Percentiles rank a stretch among this genome's conserved stretches.
Conservation (phyloP, 495 filamentous ascomycete species). For the Talaromyces wortmannii region DNA sequence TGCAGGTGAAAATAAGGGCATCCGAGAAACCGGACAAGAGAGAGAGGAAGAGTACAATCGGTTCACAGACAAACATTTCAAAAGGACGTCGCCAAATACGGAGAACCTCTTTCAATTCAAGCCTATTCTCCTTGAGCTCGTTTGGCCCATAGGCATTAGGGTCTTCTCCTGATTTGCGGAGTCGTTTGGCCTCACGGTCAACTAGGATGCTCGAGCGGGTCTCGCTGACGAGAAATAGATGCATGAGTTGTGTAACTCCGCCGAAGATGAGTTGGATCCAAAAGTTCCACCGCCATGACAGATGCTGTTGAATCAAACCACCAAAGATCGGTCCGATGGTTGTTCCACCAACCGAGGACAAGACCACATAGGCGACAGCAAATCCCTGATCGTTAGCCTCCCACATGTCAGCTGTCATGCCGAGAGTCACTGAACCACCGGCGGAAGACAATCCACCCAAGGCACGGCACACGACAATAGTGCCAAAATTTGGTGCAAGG, state of each 20-base stretch:
- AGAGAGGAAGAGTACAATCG: conserved; percentile 68
- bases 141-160: conserved; percentile 55
- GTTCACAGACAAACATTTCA: conserved; percentile 71
- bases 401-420: conserved; percentile 79
- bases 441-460: conserved; percentile 68
- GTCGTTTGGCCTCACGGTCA: conserved; percentile 58
- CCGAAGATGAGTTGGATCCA: conserved; percentile 79
- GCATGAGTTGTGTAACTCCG: conserved; percentile 54
- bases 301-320: conserved; percentile 61
- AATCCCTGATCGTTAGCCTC: conserved; percentile 59
- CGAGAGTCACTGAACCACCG: conserved; percentile 73
- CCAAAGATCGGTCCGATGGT: conserved; percentile 74
- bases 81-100: conserved; percentile 65
- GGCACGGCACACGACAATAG: conserved; percentile 57
- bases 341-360: conserved; percentile 70
- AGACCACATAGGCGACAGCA: conserved; percentile 67
- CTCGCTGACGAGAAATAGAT: conserved; percentile 62
- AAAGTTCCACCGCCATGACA: conserved; percentile 71
- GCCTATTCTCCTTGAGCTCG: conserved; percentile 45
- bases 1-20: conserved; percentile 73
- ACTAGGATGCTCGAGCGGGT: conserved; percentile 62
- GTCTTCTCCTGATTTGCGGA: conserved; percentile 48
- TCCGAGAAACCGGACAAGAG: conserved; percentile 72
- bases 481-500: conserved; percentile 60
- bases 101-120: conserved; percentile 48